phyloP scores from a whole-genome alignment of 306 rosid genomes.

The Lotus japonicus region DNA sequence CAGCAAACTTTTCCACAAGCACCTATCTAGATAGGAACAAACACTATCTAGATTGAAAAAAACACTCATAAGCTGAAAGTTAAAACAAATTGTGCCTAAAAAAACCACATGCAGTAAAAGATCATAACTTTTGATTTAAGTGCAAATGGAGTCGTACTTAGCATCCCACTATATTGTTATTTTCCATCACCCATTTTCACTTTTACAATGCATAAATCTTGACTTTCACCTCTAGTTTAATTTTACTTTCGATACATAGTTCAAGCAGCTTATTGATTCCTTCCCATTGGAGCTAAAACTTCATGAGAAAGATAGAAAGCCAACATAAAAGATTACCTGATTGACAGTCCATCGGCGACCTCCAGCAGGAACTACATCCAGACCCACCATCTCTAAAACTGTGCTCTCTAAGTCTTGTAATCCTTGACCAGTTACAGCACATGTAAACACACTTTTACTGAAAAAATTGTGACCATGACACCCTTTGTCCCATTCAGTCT shows the following conservation, averaged over 20 bases:
- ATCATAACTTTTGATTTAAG: neutral
- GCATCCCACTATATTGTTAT: neutral
- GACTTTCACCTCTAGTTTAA: neutral
- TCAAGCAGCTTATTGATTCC: neutral
- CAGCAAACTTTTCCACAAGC: no score
- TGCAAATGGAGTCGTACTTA: neutral
- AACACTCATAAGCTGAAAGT: no score
- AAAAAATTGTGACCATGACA: conserved; percentile 21
- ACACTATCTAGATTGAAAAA: no score
- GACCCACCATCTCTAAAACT: conserved; percentile 72
- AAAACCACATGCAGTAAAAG: neutral
- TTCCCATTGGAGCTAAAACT: neutral
- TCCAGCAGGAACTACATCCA: conserved; percentile 52
- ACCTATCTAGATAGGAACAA: no score
- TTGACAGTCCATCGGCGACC: conserved; percentile 90
- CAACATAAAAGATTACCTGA: conserved; percentile 45
- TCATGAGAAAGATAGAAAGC: neutral
- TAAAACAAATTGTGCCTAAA: no score
- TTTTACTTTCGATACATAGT: neutral
- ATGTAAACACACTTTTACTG: conserved; percentile 67
- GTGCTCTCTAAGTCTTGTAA: conserved; percentile 67
- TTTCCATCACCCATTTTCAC: neutral
- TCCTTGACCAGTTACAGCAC: conserved; percentile 92
- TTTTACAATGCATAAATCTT: neutral
- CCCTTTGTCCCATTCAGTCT: conserved; percentile 34